phyloP scores from a whole-genome alignment of 1,284 basidiomycete genomes.

The Sphaerobolus stellatus region DNA sequence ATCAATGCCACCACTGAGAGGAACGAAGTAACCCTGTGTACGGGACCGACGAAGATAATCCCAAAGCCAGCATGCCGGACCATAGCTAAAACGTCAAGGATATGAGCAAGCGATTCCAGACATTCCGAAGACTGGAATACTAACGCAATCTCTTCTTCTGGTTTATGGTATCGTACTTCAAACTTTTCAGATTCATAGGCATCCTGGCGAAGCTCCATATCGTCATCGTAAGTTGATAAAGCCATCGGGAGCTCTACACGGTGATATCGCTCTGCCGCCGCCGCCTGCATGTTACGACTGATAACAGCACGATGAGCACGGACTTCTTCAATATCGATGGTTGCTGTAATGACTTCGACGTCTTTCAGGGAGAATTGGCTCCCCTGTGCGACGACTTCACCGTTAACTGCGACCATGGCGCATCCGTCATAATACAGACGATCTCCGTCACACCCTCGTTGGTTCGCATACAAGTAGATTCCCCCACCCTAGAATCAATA shows the following conservation, averaged over 20 bases:
- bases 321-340: conserved; percentile 93
- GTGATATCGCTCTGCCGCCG: conserved; percentile 68
- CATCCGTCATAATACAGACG: conserved; percentile 98
- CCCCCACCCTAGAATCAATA: conserved; percentile 74
- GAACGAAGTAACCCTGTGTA: conserved; percentile 94
- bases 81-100: conserved; percentile 60
- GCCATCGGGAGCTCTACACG: conserved; percentile 78
- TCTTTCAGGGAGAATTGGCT: conserved; percentile 95
- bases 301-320: conserved; percentile 81
- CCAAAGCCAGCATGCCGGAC: conserved; percentile 99
- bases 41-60: conserved; percentile 94
- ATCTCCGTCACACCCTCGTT: conserved; percentile 98
- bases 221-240: conserved; percentile 70
- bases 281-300: conserved; percentile 89
- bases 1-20: conserved; percentile 97
- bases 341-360: conserved; percentile 94
- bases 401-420: conserved; percentile 94
- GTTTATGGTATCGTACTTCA: conserved; percentile 77
- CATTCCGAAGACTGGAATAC: conserved; percentile 33
- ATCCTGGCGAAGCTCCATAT: conserved; percentile 60
- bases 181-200: conserved; percentile 45
- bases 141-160: conserved; percentile 97
- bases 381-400: conserved; percentile 89
- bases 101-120: not conserved
- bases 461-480: conserved; percentile 96